These are phyloP conservation scores for Aureobasidium leucospermi DNA, from an alignment of 2,329 filamentous ascomycete genomes.

Conservation along the genomic window DNA sequence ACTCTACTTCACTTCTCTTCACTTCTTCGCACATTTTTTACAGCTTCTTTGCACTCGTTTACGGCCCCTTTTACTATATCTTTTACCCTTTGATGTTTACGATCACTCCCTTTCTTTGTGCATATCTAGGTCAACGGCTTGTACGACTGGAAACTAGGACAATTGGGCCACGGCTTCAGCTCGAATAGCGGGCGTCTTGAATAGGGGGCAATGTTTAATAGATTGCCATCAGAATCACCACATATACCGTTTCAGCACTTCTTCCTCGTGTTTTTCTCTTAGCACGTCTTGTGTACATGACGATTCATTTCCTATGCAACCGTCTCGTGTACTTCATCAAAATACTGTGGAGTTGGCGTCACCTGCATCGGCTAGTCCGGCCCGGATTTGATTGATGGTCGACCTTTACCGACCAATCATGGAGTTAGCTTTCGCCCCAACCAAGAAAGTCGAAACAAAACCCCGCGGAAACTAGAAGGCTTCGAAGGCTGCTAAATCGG, in stretches of 20 bases:
- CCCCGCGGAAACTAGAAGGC: neutral
- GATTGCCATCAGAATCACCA: constrained; percentile 7
- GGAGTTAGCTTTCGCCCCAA: neutral
- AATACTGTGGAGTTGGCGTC: neutral
- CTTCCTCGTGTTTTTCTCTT: neutral
- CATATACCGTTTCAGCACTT: neutral
- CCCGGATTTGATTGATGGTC: neutral
- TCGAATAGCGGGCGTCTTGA: constrained; percentile 10
- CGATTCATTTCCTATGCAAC: neutral
- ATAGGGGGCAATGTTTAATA: constrained; percentile 13
- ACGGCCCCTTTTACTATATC: constrained; percentile 5
- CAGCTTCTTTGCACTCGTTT: constrained; percentile 10
- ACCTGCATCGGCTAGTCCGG: neutral
- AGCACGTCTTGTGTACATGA: constrained; percentile 3
- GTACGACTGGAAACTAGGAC: constrained; percentile 5
- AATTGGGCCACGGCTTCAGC: constrained; percentile 6
- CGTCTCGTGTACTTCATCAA: constrained; percentile 1
- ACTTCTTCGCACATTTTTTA: constrained; percentile 9
- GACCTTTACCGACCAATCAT: neutral
- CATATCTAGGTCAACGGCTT: constrained; percentile 10
- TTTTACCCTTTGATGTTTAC: constrained; percentile 9
- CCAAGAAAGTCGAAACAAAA: neutral
- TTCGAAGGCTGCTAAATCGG: neutral
- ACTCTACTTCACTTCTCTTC: constrained; percentile 4
- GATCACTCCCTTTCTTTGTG: constrained; percentile 13